Evolutionary conservation across 352 stramenopile species (phyloP), one percentile per base, ranked within the genome.

Genomic region (Lagenidium sp.): DNA sequence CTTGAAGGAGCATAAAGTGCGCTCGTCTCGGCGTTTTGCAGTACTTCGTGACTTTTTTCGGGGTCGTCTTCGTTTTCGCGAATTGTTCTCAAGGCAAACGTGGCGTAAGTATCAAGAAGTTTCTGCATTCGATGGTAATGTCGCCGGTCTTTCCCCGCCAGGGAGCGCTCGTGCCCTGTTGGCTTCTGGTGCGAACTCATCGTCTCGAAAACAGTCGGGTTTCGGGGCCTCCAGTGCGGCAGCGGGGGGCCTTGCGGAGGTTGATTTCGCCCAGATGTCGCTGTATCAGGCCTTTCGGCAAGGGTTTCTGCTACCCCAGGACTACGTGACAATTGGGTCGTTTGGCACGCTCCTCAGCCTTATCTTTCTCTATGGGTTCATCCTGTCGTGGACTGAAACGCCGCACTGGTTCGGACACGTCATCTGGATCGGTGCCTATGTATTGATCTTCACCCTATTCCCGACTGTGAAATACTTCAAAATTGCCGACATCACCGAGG

Each of bases 401-500:
- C 76, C 76, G 0, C 44, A 41, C 10, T 89, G 79, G 79, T 29
- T 92, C 4, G 79, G 79, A 0, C 74, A 92, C 22, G 48, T 89
- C 19, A 47, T 92, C 22, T 92, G 76, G 79, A 71, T 79, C 16
- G 63, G 39, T 4, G 54, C 41, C 3, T 85, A 84, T 46, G 67
- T 86, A 0, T 4, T 76, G 2, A 57, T 89, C 21, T 92, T 92
- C 43, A 82, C 79, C 10, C 36, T 86, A 1, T 73, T 68, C 16
- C 74, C 74, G 16, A 81, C 73, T 3, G 63, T 85, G 44, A 92
- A 92, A 50, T 89, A 71, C 48, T 89, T 88, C 50, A 73, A 84
- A 41, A 82, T 82, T 12, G 71, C 63, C 6, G 57, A 57, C 1
- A 55, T 73, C 22, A 85, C 70, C 4, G 23, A 50, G 0, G 79